phyloP scores from a whole-genome alignment of 805 yeast species.

The Saccharomycopsis sp. region DNA sequence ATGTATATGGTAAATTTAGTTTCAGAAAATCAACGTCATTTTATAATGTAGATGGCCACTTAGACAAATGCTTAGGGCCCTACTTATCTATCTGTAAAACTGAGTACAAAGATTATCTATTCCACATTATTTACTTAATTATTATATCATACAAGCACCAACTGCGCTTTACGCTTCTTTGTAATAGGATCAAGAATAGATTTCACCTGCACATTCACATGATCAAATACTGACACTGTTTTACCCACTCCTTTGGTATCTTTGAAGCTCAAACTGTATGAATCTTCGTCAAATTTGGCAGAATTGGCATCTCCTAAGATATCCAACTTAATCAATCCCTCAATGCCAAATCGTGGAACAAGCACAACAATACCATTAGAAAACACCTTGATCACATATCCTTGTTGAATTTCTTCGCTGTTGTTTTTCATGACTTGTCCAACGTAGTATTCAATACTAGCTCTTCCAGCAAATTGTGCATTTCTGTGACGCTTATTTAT shows the following conservation, averaged over 20 bases:
- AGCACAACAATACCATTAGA: conserved; percentile 91
- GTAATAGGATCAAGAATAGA: conserved; percentile 80
- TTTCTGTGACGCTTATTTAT: conserved; percentile 93
- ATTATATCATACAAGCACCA: conserved; percentile 39
- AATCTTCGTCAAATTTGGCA: conserved; percentile 70
- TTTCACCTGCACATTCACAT: conserved; percentile 74
- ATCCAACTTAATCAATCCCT: conserved; percentile 82
- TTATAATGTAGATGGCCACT: too few relatives aligned
- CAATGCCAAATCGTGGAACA: conserved; percentile 95
- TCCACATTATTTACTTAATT: too few relatives aligned
- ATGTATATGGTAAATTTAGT: too few relatives aligned
- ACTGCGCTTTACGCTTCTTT: conserved; percentile 87
- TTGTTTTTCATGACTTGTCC: conserved; percentile 94
- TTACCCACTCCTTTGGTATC: conserved; percentile 39
- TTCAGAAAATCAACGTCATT: too few relatives aligned
- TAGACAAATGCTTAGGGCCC: too few relatives aligned
- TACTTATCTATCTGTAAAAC: too few relatives aligned
- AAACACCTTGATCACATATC: conserved; percentile 86
- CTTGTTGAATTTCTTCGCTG: conserved; percentile 57
- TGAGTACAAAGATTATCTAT: too few relatives aligned
- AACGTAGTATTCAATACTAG: conserved; percentile 94
- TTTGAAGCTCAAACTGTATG: conserved; percentile 56
- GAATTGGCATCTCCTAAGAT: conserved; percentile 59
- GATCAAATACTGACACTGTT: conserved; percentile 70
- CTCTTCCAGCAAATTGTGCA: conserved; percentile 98